Evolutionary conservation across 495 filamentous ascomycete genomes (phyloP).

Genomic region (Hyaloscypha variabilis): DNA sequence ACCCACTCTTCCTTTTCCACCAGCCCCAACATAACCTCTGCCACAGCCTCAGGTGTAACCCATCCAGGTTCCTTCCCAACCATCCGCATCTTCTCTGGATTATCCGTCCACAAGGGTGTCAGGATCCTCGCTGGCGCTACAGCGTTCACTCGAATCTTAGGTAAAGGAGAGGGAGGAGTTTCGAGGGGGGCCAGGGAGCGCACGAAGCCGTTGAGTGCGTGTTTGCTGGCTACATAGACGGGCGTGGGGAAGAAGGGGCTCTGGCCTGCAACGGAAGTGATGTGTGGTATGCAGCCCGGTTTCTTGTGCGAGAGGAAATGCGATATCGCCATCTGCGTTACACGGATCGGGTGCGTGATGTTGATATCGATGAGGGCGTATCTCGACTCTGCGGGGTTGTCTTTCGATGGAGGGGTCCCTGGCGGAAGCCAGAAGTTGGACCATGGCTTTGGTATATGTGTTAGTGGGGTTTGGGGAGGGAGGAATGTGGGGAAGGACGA

Average conservation of each 20-base stretch:
- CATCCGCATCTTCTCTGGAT: constrained; percentile 66
- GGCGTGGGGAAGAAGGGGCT: constrained; percentile 47
- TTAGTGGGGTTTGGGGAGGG: not conserved
- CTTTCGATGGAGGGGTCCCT: constrained; percentile 44
- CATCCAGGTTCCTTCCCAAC: constrained; percentile 48
- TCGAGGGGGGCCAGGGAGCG: constrained; percentile 57
- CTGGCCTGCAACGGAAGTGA: constrained; percentile 68
- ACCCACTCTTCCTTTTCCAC: constrained; percentile 48
- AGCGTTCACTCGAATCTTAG: constrained; percentile 65
- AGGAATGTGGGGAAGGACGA: constrained; percentile 27
- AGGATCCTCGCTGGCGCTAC: constrained; percentile 70
- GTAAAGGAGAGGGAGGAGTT: constrained; percentile 31
- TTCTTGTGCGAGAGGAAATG: constrained; percentile 44
- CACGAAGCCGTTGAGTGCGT: constrained; percentile 57
- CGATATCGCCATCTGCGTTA: constrained; percentile 65
- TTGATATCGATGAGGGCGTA: constrained; percentile 69
- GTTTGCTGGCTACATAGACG: constrained; percentile 65
- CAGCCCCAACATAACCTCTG: constrained; percentile 63
- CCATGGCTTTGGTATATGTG: constrained; percentile 19
- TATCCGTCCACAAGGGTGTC: constrained; percentile 69
- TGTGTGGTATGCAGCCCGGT: constrained; percentile 49
- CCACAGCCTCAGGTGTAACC: constrained; percentile 68
- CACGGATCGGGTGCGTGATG: constrained; percentile 69
- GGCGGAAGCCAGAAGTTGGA: constrained; percentile 32
- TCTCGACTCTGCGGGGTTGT: constrained; percentile 42